These are phyloP conservation scores for Leccinum solheimii DNA, from an alignment of 1,284 basidiomycete genomes.

Conservation along the genomic window DNA sequence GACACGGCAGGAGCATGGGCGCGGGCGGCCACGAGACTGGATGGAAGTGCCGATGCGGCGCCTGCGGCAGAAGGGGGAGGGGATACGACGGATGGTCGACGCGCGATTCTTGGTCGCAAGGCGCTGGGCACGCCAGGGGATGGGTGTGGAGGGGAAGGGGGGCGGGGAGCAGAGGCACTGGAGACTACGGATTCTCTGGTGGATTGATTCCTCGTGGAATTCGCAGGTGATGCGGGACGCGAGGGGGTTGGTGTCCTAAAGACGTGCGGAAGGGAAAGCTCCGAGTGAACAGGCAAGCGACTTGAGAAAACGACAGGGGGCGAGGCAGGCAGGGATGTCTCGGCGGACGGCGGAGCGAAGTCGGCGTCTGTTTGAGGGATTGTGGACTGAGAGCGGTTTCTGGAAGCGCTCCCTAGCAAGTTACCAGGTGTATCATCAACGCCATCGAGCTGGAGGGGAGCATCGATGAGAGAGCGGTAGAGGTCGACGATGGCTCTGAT, in stretches of 20 bases:
- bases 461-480: conserved; percentile 62
- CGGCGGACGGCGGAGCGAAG: conserved; percentile 7
- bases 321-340: conserved; percentile 14
- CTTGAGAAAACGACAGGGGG: conserved; percentile 8
- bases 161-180: conserved; percentile 19
- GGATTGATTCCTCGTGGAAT: conserved; percentile 27
- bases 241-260: conserved; percentile 27
- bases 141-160: conserved; percentile 31
- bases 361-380: not conserved
- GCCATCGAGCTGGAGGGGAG: conserved; percentile 56
- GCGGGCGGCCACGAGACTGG: conserved; percentile 29
- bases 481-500: conserved; percentile 67
- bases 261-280: conserved; percentile 11
- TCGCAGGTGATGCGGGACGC: conserved; percentile 40
- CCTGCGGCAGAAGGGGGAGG: conserved; percentile 26
- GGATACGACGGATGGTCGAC: conserved; percentile 39
- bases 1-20: conserved; percentile 13
- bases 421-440: conserved; percentile 37
- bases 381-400: conserved; percentile 1
- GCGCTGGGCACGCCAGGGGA: conserved; percentile 32
- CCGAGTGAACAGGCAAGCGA: conserved; percentile 12
- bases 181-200: conserved; percentile 24
- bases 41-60: conserved; percentile 15
- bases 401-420: not conserved
- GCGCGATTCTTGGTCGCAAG: conserved; percentile 38